Percentiles rank a stretch among this genome's conserved stretches.
phyloP scores from a whole-genome alignment of 805 yeast species.

The Debaryomyces castellii region DNA sequence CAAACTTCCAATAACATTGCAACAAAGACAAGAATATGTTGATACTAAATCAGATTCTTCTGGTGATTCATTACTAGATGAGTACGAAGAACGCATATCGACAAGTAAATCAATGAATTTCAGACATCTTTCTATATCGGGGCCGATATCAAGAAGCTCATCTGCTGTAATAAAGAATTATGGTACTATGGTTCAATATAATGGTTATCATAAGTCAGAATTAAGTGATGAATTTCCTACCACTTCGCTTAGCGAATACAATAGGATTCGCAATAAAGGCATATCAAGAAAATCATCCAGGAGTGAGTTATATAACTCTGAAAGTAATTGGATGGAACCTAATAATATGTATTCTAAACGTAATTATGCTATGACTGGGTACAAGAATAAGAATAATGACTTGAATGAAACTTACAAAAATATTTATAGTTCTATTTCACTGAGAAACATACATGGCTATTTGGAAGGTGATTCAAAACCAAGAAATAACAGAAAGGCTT shows the following conservation, averaged over 20 bases:
- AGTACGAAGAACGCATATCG: conserved; percentile 44
- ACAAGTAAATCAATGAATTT: conserved; percentile 22
- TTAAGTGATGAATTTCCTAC: conserved; percentile 27
- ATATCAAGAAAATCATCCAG: conserved; percentile 36
- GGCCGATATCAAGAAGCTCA: conserved; percentile 23
- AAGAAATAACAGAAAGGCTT: background rate
- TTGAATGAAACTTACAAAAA: conserved; percentile 32
- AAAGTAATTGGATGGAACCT: conserved; percentile 57
- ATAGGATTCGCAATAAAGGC: conserved; percentile 19
- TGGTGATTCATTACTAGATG: conserved; percentile 43
- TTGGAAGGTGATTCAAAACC: background rate
- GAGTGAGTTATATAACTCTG: conserved; percentile 43
- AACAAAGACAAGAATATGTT: background rate
- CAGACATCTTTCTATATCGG: conserved; percentile 26
- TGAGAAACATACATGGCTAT: conserved; percentile 22
- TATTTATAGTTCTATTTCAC: conserved; percentile 38
- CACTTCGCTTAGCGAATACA: conserved; percentile 37
- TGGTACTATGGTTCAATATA: background rate
- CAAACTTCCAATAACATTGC: background rate
- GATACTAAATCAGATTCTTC: conserved; percentile 22
- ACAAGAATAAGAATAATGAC: conserved; percentile 14
- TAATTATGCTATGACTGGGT: conserved; percentile 21
- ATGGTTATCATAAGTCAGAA: background rate
- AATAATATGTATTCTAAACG: conserved; percentile 14
- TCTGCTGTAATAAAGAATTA: conserved; percentile 2